Evolutionary conservation across 306 rosid genomes (phyloP).

Genomic region (Pachyrhizus erosus): DNA sequence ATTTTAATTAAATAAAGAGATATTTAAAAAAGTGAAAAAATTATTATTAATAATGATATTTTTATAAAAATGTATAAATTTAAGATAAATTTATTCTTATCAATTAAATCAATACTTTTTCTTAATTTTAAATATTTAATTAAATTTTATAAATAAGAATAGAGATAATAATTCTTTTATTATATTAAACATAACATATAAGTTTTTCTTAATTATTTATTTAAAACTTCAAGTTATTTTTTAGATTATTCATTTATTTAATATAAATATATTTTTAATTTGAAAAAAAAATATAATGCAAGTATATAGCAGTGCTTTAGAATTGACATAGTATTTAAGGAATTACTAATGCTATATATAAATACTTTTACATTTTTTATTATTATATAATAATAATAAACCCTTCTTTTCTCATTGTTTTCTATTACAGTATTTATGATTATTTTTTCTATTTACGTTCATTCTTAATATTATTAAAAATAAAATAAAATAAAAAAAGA

Average conservation of each 20-base stretch:
- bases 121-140: too few relatives aligned
- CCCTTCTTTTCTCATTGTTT: background rate
- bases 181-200: background rate
- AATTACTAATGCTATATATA: too few relatives aligned
- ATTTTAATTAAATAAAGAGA: too few relatives aligned
- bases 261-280: background rate
- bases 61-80: too few relatives aligned
- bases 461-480: background rate
- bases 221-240: background rate
- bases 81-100: too few relatives aligned
- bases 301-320: background rate
- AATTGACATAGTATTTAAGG: background rate
- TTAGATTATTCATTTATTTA: background rate
- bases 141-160: too few relatives aligned
- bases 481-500: background rate
- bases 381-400: background rate
- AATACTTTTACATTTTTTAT: too few relatives aligned
- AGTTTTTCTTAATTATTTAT: background rate
- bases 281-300: background rate
- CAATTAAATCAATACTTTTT: too few relatives aligned
- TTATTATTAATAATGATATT: too few relatives aligned
- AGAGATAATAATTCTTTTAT: background rate
- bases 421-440: background rate
- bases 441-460: too few relatives aligned
- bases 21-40: too few relatives aligned